Base-by-base conservation (phyloP, 106 monocot species). In the Gastrodia elata region DNA sequence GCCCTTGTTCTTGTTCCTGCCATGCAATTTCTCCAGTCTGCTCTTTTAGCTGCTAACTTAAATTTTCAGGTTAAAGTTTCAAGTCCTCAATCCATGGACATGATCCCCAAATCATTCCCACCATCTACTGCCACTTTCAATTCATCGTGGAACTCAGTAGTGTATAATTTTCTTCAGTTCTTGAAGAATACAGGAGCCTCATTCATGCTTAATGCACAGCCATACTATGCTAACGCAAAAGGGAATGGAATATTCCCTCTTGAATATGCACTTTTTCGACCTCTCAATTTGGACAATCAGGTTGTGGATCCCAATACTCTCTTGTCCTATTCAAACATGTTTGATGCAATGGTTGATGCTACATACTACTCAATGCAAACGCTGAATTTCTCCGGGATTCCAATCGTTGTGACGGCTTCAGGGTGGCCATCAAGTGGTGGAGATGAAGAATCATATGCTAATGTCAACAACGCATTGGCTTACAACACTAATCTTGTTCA, bases 261-360 rank as follows among this genome's bases (percentile, higher is more conserved):
- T 38, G 89, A 92, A 28, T 95, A 81, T 67, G 91, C 95, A 18
- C 83, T 95, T 68, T 95, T 95, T 55, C 77, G 76, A 11, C 68
- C 87, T 13, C 77, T 84, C 4, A 80, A 70, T 65, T 89, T 87
- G 4, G 76, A 81, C 44, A 90, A 81, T 46, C 82, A 82, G 79
- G 86, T 92, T 58, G 83, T 84, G 24, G 95, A 92, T 73, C 87
- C 95, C 14, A 95, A 95, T 57, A 95, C 95, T 42, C 73, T 83
- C 55, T 80, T 73, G 8, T 43, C 78, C 57, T 95, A 95, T 44
- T 83, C 77, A 14, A 95, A 89, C 68, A 92, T 95, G 95, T 92
- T 95, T 72, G 95, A 89, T 84, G 85, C 87, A 0, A 92, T 95
- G 92, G 85, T 95, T 39, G 95, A 95, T 87, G 87, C 92, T 61